Evolutionary conservation across 2,329 filamentous ascomycete genomes (phyloP), one percentile per base, ranked within the genome.

Genomic region (Atkinsonella texensis): DNA sequence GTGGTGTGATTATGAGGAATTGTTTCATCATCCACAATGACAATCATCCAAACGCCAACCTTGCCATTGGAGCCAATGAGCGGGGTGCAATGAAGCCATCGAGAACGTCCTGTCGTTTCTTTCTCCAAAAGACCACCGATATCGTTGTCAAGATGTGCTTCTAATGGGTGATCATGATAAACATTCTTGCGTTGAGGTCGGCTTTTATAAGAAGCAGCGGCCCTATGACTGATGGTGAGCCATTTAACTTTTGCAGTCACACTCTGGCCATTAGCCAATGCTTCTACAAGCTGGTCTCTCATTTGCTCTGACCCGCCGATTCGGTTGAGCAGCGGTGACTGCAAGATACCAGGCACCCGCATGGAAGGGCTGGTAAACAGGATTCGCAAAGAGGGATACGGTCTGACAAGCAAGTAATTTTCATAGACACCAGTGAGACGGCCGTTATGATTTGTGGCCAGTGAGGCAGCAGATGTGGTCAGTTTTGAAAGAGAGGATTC

Each of bases 81-180:
- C 2, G 85, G 85, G 18, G 85, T 89, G 63, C 83, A 86, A 63
- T 89, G 85, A 50, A 89, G 83, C 84, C 85, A 89, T 46, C 84
- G 75, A 48, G 77, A 74, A 17, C 83, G 74, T 0, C 84, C 84
- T 51, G 79, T 74, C 33, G 54, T 46, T 32, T 59, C 55, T n/a
- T 48, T 33, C 44, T 55, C 55, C 8, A 28, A 1, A 13, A 23
- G 6, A 12, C 49, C 48, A 15, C 56, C 56, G 15, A 43, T 17
- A 20, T 53, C 54, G 11, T 55, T 55, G 50, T 46, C 52, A 49
- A 49, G 52, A 57, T 63, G 47, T 48, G 61, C 1, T 87, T 68
- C 86, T 85, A 90, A 49, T 79, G 77, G 57, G 52, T 53, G 40
- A 23, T 56, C 54, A 23, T 53, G 52, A 10, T 52, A 45, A 15